phyloP scores from a whole-genome alignment of 176 grass and related monocot genomes.

The Aegilops sharonensis region DNA sequence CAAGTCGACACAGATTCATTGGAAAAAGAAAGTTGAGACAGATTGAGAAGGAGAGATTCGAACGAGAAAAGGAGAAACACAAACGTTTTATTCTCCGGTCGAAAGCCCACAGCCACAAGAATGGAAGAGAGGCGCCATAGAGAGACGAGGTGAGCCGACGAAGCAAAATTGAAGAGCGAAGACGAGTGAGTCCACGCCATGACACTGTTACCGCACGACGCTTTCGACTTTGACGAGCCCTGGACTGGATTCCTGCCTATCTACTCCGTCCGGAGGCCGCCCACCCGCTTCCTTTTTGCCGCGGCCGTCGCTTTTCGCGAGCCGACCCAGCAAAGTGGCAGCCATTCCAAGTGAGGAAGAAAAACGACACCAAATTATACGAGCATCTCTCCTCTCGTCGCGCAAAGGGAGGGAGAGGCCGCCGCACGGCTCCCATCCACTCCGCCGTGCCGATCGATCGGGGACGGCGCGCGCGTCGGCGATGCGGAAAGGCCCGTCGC shows the following conservation, averaged over 20 bases:
- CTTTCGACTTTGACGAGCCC: background rate
- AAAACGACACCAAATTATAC: background rate
- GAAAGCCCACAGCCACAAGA: too few relatives aligned
- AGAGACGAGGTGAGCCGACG: background rate
- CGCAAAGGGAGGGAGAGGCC: background rate
- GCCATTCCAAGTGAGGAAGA: background rate
- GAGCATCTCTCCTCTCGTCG: constrained; percentile 16
- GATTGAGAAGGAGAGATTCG: too few relatives aligned
- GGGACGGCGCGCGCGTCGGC: background rate
- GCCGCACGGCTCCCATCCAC: background rate
- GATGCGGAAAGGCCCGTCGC: constrained; percentile 68
- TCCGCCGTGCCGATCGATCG: background rate
- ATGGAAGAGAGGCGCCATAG: too few relatives aligned
- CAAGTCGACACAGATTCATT: too few relatives aligned
- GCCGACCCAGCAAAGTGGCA: constrained; percentile 49
- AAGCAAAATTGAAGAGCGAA: background rate
- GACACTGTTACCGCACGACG: background rate
- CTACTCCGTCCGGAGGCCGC: background rate
- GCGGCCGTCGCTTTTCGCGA: constrained; percentile 54
- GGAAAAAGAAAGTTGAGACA: too few relatives aligned
- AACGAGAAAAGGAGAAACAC: too few relatives aligned
- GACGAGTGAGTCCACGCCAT: background rate
- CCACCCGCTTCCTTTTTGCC: constrained; percentile 43
- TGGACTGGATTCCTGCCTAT: background rate
- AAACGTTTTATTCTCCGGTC: too few relatives aligned